A percentile compares a stretch with the other conserved stretches of the same genome.
phyloP scores from a whole-genome alignment of 495 filamentous ascomycete species.

The Aspergillus mulundensis region DNA sequence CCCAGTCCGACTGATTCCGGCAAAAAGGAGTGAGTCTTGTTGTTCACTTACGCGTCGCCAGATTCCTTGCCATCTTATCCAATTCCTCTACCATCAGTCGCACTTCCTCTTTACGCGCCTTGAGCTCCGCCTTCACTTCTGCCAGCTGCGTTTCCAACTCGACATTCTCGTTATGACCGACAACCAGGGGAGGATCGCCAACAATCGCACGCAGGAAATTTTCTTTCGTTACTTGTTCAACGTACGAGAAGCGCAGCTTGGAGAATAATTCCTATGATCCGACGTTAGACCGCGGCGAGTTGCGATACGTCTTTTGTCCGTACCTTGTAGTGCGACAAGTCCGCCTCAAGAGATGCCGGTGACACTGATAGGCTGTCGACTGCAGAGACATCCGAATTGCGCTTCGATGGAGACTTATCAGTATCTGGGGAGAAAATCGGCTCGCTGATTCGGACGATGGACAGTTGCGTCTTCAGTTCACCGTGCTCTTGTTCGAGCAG shows the following conservation, averaged over 20 bases:
- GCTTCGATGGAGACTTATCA: constrained; percentile 36
- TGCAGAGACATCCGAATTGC: constrained; percentile 69
- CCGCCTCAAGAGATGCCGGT: constrained; percentile 73
- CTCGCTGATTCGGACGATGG: constrained; percentile 73
- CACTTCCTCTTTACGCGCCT: constrained; percentile 75
- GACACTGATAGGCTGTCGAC: constrained; percentile 57
- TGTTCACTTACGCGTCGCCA: constrained; percentile 44
- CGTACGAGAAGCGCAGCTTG: constrained; percentile 89
- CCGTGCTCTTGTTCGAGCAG: constrained; percentile 46
- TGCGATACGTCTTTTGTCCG: not conserved
- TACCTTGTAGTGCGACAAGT: constrained; percentile 82
- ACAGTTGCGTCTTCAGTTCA: constrained; percentile 47
- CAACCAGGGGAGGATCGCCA: constrained; percentile 79
- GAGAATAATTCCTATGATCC: constrained; percentile 73
- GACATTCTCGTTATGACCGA: constrained; percentile 76
- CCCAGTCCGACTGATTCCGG: too few relatives aligned
- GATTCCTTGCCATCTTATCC: constrained; percentile 60
- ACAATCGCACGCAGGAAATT: constrained; percentile 92
- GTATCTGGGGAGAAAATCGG: constrained; percentile 54
- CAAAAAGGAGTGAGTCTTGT: too few relatives aligned
- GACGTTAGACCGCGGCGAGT: not conserved
- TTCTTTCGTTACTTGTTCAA: constrained; percentile 84
- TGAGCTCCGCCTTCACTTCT: constrained; percentile 69
- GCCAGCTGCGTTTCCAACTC: constrained; percentile 69
- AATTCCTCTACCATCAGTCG: constrained; percentile 66